A percentile compares a stretch with the other conserved stretches of the same genome.
phyloP scores from a whole-genome alignment of 129 eudicot genomes.

The Oenanthe sinensis region DNA sequence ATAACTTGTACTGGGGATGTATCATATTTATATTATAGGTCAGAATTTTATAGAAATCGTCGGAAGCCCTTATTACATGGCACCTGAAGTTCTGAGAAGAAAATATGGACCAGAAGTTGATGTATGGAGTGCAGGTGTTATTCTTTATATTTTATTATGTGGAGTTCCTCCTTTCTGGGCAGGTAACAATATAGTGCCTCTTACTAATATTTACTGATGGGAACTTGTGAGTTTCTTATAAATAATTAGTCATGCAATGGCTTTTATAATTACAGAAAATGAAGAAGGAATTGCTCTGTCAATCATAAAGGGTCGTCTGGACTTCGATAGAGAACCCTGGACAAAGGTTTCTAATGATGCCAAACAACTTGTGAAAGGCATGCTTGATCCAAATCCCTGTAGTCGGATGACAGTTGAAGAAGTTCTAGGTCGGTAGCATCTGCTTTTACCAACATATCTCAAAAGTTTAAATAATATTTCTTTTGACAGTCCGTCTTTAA shows the following conservation, averaged over 20 bases:
- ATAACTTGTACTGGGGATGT: too few relatives aligned
- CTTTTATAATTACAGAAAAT: constrained; percentile 62
- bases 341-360: constrained; percentile 74
- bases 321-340: constrained; percentile 85
- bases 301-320: constrained; percentile 58
- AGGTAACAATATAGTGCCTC: background rate
- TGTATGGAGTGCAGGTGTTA: background rate
- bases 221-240: background rate
- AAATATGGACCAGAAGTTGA: background rate
- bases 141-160: background rate
- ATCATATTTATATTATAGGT: background rate
- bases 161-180: constrained; percentile 9
- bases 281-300: constrained; percentile 98
- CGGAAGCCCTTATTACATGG: constrained; percentile 1
- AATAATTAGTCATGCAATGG: background rate
- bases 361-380: constrained; percentile 62
- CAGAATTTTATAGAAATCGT: background rate
- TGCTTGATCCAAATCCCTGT: constrained; percentile 64
- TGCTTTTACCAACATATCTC: background rate
- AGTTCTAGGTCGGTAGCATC: constrained; percentile 52
- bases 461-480: background rate
- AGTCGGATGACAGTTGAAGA: constrained; percentile 59
- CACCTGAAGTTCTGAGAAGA: constrained; percentile 4
- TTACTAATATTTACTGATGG: too few relatives aligned
- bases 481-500: too few relatives aligned